Conservation (phyloP, 1,139 yeast species). For the Groenewaldozyma auringiensis region DNA sequence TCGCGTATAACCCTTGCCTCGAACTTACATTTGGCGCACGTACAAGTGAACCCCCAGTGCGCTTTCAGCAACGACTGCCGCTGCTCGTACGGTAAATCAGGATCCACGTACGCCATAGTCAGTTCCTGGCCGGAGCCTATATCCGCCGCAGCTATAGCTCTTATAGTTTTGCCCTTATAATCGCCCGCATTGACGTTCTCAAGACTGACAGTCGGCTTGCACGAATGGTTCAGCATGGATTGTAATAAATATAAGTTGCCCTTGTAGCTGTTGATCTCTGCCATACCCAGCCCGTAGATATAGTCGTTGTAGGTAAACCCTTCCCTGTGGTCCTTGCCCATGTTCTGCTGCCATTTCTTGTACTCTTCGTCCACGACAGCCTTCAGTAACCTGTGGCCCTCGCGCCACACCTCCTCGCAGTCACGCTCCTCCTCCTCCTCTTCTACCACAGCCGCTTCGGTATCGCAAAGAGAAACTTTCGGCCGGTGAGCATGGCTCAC, state of each 20-base stretch:
- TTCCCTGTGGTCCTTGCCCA: slow-evolving; percentile 20
- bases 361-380: slow-evolving; percentile 39
- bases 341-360: slow-evolving; percentile 3
- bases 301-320: slow-evolving; percentile 47
- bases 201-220: slow-evolving; percentile 57
- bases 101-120: slow-evolving; percentile 63
- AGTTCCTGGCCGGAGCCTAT: slow-evolving; percentile 63
- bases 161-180: slow-evolving; percentile 42
- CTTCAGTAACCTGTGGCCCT: slow-evolving; percentile 46
- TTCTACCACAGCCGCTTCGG: slow-evolving; percentile 20
- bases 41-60: slow-evolving; percentile 82
- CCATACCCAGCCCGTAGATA: slow-evolving; percentile 58
- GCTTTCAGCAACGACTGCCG: slow-evolving; percentile 61
- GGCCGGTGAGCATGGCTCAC: slow-evolving; percentile 52
- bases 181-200: neutral
- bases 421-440: slow-evolving; percentile 49
- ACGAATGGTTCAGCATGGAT: slow-evolving; percentile 69
- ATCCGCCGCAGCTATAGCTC: slow-evolving; percentile 51
- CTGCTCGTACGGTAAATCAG: slow-evolving; percentile 52
- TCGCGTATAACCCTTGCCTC: slow-evolving; percentile 37
- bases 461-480: slow-evolving; percentile 4
- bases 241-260: slow-evolving; percentile 55
- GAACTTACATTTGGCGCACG: slow-evolving; percentile 55
- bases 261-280: slow-evolving; percentile 65
- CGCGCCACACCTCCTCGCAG: slow-evolving; percentile 53